Evolutionary conservation across 352 stramenopile genomes (phyloP).

Genomic region (Phytophthora quininea): DNA sequence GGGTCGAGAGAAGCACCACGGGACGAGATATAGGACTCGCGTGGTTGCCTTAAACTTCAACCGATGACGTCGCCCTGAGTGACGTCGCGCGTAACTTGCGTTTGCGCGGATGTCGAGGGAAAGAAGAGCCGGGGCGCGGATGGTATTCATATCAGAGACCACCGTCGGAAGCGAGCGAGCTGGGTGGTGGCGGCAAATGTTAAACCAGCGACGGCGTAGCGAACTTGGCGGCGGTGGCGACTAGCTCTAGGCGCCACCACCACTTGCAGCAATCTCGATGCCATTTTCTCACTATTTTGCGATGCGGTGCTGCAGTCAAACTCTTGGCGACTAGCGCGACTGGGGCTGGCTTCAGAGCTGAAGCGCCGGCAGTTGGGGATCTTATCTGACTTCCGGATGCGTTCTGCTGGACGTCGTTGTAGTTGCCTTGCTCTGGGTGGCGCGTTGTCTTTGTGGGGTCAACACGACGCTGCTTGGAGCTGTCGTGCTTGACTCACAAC

Average conservation of each 20-base stretch:
- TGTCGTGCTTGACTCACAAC: not conserved
- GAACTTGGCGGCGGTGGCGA: no score
- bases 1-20: not conserved
- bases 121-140: not conserved
- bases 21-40: not conserved
- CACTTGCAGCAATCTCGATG: no score
- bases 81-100: constrained; percentile 3
- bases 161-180: not conserved
- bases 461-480: not conserved
- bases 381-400: not conserved
- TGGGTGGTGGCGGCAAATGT: not conserved
- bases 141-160: not conserved
- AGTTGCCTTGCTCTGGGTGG: not conserved
- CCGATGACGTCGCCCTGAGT: not conserved
- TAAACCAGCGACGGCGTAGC: not conserved
- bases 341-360: no score
- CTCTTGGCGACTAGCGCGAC: no score
- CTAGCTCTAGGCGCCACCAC: no score
- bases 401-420: not conserved
- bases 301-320: no score
- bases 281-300: no score
- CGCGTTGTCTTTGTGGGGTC: not conserved
- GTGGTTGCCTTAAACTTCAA: not conserved
- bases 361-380: not conserved
- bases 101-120: not conserved